phyloP scores from a whole-genome alignment of 148 eudicot species.

The Amaranthus cruentus region DNA sequence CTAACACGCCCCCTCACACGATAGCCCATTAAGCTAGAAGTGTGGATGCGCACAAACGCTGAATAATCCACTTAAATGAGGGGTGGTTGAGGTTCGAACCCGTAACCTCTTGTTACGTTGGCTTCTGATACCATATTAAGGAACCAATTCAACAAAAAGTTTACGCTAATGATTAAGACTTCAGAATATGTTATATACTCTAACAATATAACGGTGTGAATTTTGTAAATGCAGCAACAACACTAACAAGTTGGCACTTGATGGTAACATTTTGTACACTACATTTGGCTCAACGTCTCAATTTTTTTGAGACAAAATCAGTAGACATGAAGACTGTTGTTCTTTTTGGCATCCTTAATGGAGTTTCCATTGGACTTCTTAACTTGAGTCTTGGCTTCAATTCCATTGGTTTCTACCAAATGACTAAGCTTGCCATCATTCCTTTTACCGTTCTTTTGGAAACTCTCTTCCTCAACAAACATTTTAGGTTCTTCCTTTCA shows the following conservation, averaged over 20 bases:
- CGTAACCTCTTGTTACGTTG: no score
- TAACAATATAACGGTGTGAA: neutral
- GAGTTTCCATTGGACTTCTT: conserved; percentile 82
- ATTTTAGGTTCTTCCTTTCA: conserved; percentile 56
- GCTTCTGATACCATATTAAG: no score
- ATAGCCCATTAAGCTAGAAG: no score
- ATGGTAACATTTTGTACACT: conserved; percentile 89
- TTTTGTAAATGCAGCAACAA: conserved; percentile 53
- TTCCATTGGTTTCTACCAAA: conserved; percentile 93
- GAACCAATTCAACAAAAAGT: no score
- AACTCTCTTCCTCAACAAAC: conserved; percentile 77
- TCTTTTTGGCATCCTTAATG: conserved; percentile 74
- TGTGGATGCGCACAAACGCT: no score
- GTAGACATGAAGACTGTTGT: conserved; percentile 78
- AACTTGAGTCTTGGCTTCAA: conserved; percentile 94
- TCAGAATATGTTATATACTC: neutral
- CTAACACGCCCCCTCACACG: no score
- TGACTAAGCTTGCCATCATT: conserved; percentile 89
- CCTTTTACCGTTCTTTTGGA: conserved; percentile 90
- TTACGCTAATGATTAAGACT: neutral
- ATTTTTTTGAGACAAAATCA: conserved; percentile 72
- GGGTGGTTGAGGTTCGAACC: no score
- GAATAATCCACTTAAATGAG: no score
- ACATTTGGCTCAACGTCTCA: conserved; percentile 62
- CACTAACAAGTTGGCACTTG: conserved; percentile 94